A percentile compares a stretch with the other conserved stretches of the same genome.
Evolutionary conservation across 176 grass and related monocot genomes (phyloP).

Genomic region (Dendrocalamus sinicus): DNA sequence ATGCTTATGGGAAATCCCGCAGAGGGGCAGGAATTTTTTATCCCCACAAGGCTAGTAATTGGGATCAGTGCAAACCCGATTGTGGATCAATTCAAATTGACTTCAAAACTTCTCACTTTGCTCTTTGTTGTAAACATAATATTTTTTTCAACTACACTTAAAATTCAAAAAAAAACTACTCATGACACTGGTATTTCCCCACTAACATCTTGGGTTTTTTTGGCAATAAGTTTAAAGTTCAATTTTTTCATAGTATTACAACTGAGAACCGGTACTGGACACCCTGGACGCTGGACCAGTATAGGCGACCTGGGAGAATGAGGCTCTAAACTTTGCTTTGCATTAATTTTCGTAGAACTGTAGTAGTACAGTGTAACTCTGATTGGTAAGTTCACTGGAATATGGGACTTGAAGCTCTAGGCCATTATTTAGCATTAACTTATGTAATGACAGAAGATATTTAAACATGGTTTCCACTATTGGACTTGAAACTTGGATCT

Average conservation of each 20-base stretch:
- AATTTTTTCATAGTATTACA: background rate
- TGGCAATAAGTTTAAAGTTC: background rate
- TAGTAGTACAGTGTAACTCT: background rate
- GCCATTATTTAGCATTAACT: background rate
- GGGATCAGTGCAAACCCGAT: background rate
- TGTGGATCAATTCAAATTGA: background rate
- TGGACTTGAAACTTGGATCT: background rate
- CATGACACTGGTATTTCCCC: background rate
- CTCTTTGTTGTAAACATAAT: background rate
- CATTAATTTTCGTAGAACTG: background rate
- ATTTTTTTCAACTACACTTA: background rate
- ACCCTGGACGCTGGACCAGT: background rate
- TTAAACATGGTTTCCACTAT: background rate
- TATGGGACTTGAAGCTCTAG: background rate
- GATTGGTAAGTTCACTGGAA: background rate
- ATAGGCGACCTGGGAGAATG: background rate
- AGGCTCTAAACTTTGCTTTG: background rate
- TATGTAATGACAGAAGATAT: constrained; percentile 5
- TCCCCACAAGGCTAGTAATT: background rate
- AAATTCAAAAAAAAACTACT: background rate
- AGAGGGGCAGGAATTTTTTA: background rate
- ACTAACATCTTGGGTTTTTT: background rate
- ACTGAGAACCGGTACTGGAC: background rate
- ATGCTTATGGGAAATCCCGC: background rate
- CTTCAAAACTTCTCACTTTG: background rate